These are phyloP conservation scores for Metschnikowia lachancei DNA, from an alignment of 805 yeast species.

Conservation along the genomic window DNA sequence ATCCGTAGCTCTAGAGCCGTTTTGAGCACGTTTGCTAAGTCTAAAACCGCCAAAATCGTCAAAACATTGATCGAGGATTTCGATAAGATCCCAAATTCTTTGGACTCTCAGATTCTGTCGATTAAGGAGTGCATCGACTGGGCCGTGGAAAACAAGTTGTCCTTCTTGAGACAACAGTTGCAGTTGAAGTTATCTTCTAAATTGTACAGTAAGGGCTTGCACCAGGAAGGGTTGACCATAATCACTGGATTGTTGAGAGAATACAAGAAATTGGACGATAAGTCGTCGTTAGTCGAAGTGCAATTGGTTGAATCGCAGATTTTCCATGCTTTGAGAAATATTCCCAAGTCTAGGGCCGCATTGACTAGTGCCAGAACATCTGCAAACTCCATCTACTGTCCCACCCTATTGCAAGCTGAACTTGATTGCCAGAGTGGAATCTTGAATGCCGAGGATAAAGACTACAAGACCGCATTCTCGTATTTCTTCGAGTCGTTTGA, in stretches of 20 bases:
- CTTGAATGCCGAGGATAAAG: slow-evolving; percentile 94
- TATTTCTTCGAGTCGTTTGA: slow-evolving; percentile 95
- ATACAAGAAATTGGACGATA: slow-evolving; percentile 92
- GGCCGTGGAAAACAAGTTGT: slow-evolving; percentile 79
- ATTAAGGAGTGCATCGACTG: slow-evolving; percentile 82
- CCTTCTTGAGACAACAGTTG: slow-evolving; percentile 83
- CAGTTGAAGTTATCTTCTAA: slow-evolving; percentile 79
- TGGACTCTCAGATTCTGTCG: slow-evolving; percentile 69
- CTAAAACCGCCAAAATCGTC: slow-evolving; percentile 90
- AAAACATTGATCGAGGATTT: slow-evolving; percentile 76
- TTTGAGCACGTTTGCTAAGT: slow-evolving; percentile 82
- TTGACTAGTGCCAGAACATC: slow-evolving; percentile 93
- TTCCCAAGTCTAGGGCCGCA: slow-evolving; percentile 88
- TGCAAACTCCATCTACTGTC: slow-evolving; percentile 95
- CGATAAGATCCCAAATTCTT: slow-evolving; percentile 57
- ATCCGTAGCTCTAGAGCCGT: slow-evolving; percentile 65
- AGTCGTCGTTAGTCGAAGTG: slow-evolving; percentile 91
- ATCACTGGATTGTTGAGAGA: slow-evolving; percentile 73
- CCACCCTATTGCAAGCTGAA: slow-evolving; percentile 91
- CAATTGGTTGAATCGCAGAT: slow-evolving; percentile 88
- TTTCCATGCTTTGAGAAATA: slow-evolving; percentile 86
- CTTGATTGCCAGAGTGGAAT: slow-evolving; percentile 94
- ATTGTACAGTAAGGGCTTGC: slow-evolving; percentile 62
- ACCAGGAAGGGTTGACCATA: slow-evolving; percentile 67
- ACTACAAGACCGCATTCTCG: slow-evolving; percentile 92